Evolutionary conservation across 305 asterid genomes (phyloP), one percentile per base, ranked within the genome.

Genomic region (Lippia alba): DNA sequence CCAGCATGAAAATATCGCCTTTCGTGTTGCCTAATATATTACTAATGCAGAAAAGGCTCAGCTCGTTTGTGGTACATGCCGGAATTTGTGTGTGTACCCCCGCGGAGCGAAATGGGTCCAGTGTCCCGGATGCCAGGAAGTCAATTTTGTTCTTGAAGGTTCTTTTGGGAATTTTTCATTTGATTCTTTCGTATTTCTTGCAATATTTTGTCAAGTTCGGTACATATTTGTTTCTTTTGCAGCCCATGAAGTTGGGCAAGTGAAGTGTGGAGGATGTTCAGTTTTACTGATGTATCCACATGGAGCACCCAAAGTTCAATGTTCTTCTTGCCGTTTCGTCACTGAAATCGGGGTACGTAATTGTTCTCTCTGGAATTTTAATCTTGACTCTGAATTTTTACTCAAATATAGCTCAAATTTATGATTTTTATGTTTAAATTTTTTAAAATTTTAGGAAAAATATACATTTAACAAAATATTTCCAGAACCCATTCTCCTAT

Each of bases 51-150:
- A 84, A 56, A 83, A 78, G 75, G 96, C 87, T 63, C 98, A 95
- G 83, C 87, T 95, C 77, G 94, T 92, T 57, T 95, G 98, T 87
- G 97, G 99, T 72, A 84, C 87, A 60, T 92, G 98, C 88, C 89
- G 83, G 32, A 83, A 80, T 68, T 79, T 95, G 69, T 88, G 91
- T 71, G 60, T 84, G 75, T 95, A 95, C 79, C 96, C 92, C 3
- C 89, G 83, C 64, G 99, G 98, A 50, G 78, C 88, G 61, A 90
- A 89, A 75, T 80, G 80, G 90, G 96, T 95, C 33, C 87, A 87
- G 63, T 95, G 98, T 72, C 84, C 94, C 5, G 84, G 84, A 79
- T 95, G 99, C 93, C 85, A 80, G 78, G 91, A 85, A 59, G 86
- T 87, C 74, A 95, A 95, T 78, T 82, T 87, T 74, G 96, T 80